phyloP scores from a whole-genome alignment of 1,139 yeast genomes.

The Yamadazyma diddensiae region DNA sequence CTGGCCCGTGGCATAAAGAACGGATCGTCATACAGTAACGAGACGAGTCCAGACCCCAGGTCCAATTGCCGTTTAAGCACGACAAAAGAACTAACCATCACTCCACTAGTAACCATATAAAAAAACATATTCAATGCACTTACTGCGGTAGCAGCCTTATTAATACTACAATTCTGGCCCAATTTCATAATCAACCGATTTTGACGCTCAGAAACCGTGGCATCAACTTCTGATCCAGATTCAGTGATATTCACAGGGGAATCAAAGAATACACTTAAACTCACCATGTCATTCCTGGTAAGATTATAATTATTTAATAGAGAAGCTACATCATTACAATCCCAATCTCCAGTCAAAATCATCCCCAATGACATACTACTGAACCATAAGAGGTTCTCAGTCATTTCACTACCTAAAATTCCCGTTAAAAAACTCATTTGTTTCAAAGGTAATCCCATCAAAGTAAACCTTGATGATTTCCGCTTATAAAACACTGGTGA shows the following conservation, averaged over 20 bases:
- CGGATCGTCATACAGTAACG: slow-evolving; percentile 9
- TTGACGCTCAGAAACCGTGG: slow-evolving; percentile 2
- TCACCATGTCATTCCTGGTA: slow-evolving; percentile 4
- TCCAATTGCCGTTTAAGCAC: slow-evolving; percentile 1
- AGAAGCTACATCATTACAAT: slow-evolving; percentile 9
- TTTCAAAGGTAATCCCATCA: slow-evolving; percentile 1
- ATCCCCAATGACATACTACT: slow-evolving; percentile 6
- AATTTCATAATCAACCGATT: slow-evolving; percentile 9
- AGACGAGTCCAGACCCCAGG: slow-evolving; percentile 4
- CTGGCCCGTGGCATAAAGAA: slow-evolving; percentile 6
- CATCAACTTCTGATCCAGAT: neutral
- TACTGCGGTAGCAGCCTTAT: slow-evolving; percentile 12
- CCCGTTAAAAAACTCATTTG: slow-evolving; percentile 4
- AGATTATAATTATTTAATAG: slow-evolving; percentile 12
- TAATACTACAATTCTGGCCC: slow-evolving; percentile 11
- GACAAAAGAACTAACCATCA: slow-evolving; percentile 8
- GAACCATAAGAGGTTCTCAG: slow-evolving; percentile 10
- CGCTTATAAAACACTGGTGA: slow-evolving; percentile 3
- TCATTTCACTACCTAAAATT: slow-evolving; percentile 7
- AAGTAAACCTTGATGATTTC: neutral
- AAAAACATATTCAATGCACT: slow-evolving; percentile 11
- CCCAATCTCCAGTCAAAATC: slow-evolving; percentile 9
- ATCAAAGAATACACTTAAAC: slow-evolving; percentile 2
- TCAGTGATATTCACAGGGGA: neutral
- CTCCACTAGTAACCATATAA: slow-evolving; percentile 11